These are phyloP conservation scores for Phytophthora vignae DNA, from an alignment of 352 stramenopile species.

Conservation along the genomic window DNA sequence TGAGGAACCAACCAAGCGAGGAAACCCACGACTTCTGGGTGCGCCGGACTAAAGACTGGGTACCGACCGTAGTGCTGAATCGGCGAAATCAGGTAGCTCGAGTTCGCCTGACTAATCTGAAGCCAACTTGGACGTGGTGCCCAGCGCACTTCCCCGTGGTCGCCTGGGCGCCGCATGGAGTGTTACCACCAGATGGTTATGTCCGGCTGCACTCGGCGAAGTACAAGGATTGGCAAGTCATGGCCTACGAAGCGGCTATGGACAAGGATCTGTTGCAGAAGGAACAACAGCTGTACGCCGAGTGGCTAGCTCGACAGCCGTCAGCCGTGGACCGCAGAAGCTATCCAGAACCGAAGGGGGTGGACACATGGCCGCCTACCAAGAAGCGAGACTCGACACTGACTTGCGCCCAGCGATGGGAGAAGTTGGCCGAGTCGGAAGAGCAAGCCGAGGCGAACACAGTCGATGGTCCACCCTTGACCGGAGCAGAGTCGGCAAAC, in stretches of 20 bases:
- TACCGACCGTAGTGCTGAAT: constrained; percentile 59
- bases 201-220: neutral
- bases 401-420: neutral
- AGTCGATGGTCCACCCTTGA: too few species aligned
- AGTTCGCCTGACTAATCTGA: constrained; percentile 59
- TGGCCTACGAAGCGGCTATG: neutral
- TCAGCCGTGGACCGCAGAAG: neutral
- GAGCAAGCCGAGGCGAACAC: too few species aligned
- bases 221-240: neutral
- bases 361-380: neutral
- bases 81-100: constrained; percentile 65
- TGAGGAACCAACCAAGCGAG: neutral
- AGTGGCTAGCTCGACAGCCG: constrained; percentile 1
- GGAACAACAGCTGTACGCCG: constrained; percentile 1
- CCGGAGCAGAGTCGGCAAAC: too few species aligned
- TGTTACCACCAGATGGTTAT: neutral
- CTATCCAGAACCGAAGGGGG: neutral
- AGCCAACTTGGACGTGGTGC: constrained; percentile 93
- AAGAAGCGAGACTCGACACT: neutral
- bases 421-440: neutral
- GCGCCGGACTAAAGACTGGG: constrained; percentile 16
- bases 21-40: neutral
- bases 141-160: constrained; percentile 88
- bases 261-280: neutral
- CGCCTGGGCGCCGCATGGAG: neutral